Evolutionary conservation across 306 rosid species (phyloP), one percentile per base, ranked within the genome.

Genomic region (Notholithocarpus densiflorus): DNA sequence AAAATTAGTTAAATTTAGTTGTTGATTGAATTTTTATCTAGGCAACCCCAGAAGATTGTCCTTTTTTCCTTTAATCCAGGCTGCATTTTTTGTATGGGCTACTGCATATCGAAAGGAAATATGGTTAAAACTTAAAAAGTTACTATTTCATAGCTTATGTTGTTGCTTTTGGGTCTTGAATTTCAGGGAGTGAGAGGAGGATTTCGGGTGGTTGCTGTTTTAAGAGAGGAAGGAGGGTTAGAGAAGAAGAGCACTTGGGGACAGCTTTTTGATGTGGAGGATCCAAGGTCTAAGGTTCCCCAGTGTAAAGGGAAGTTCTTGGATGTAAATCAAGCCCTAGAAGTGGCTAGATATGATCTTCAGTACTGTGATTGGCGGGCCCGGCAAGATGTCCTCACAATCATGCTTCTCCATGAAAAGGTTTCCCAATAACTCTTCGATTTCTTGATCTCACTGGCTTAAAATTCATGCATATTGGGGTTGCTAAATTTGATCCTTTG

Each of bases 341-440:
- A 96, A 89, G 93, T 96, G 56, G 99, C 94, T 48, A 89, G 96
- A 75, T 84, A 65, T 48, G 99, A 96, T 82, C 78, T 96, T 85
- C 97, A 93, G 54, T 96, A 93, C 78, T 93, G 89, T 56, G 99
- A 96, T 86, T 96, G 99, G 99, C 91, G 97, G 45, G 99, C 99
- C 87, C 93, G 99, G 23, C 99, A 89, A 84, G 99, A 96, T 17
- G 88, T 96, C 66, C 99, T 93, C 26, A 71, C 97, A 66, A 96
- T 93, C 87, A 91, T 91, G 99, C 96, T 89, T 69, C 98, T 96
- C 77, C 99, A 93, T 74, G 97, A 96, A 82, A 96, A 91, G 99
- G 99, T 95, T 60, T 53, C 2, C 52, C 54, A 27, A 43, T 74
- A 68, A 74, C 9, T 21, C 21, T 81, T 13, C 23, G 52, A 53